These are phyloP conservation scores for Chloris gayana DNA, from an alignment of 176 grass and related monocot species.

Conservation along the genomic window DNA sequence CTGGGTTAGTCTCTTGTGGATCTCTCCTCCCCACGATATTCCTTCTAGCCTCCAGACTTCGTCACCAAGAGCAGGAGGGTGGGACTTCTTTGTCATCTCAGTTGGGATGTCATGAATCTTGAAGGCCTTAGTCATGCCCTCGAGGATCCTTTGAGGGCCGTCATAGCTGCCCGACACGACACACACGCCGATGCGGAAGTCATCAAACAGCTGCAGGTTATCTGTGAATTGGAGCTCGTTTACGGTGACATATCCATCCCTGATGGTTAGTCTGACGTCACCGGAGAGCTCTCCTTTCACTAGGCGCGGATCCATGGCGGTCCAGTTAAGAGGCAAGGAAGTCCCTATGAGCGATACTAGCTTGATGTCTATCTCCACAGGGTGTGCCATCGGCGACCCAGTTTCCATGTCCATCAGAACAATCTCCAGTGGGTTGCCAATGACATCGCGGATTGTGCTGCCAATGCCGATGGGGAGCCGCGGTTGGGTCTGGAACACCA, in stretches of 20 bases:
- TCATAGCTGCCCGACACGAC: slow-evolving; percentile 23
- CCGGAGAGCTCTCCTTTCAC: no score
- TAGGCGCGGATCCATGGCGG: no score
- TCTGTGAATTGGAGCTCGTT: slow-evolving; percentile 79
- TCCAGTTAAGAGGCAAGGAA: no score
- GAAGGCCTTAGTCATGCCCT: slow-evolving; percentile 76
- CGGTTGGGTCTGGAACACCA: neutral
- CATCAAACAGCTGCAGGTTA: slow-evolving; percentile 67
- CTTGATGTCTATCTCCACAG: no score
- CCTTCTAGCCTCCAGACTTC: slow-evolving; percentile 85
- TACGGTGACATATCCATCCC: slow-evolving; percentile 46
- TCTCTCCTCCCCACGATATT: slow-evolving; percentile 68
- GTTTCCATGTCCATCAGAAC: neutral
- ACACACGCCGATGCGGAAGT: slow-evolving; percentile 71
- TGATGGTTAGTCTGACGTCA: slow-evolving; percentile 23
- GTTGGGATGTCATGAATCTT: slow-evolving; percentile 64
- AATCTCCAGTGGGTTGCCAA: neutral
- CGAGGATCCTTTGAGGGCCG: slow-evolving; percentile 44
- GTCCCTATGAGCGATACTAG: no score
- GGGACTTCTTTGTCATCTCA: slow-evolving; percentile 41
- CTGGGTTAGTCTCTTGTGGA: slow-evolving; percentile 54
- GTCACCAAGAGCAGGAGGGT: slow-evolving; percentile 71
- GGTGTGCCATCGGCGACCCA: no score
- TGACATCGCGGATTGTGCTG: neutral
- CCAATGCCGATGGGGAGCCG: no score